Base-by-base conservation (phyloP, 169 alveolate species). In the Pseudocohnilembus persalinus region DNA sequence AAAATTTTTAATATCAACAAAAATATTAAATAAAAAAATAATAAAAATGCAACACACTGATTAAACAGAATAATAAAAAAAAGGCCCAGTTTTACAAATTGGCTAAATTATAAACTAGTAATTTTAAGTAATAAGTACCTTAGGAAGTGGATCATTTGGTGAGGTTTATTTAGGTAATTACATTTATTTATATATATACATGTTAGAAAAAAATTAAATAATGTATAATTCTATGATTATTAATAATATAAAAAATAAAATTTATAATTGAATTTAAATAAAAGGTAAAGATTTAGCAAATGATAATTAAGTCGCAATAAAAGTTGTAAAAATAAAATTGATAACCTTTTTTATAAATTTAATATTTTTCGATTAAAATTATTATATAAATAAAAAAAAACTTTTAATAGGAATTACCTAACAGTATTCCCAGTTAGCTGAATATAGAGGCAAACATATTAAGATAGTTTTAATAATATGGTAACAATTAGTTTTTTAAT, bases 231-330 rank as follows among this genome's bases (percentile, higher is more conserved):
- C 15, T 1, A 75, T 6, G 15, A 75, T 30, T 29, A 34, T 63
- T n/a, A 26, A 49, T 64, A 11, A 15, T 73, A 15, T 73, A 15
- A 15, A 81, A 87, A 68, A 73, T 75, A 31, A n/a, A 29, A 83
- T 82, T 27, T 30, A 49, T 49, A 11, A 11, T 11, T 49, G 20
- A 20, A 49, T 49, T 49, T 49, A 11, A 11, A 49, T 49, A 49
- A 11, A 11, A 49, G 20, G 20, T 49, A 49, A 4, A 20, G 32
- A 30, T 0, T 73, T 30, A 88, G 92, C 87, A 27, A 0, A 77
- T 78, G 89, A 92, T 68, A 77, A 49, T 33, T 79, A 90, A 77
- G 83, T 95, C 76, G 79, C 87, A 76, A 92, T 89, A 84, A 81
- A 91, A 73, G 94, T 92, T 68, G 94, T 75, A 15, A n/a, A 80